Base-by-base conservation (phyloP, 352 stramenopile genomes). In the Phytopythium chamaehyphon region DNA sequence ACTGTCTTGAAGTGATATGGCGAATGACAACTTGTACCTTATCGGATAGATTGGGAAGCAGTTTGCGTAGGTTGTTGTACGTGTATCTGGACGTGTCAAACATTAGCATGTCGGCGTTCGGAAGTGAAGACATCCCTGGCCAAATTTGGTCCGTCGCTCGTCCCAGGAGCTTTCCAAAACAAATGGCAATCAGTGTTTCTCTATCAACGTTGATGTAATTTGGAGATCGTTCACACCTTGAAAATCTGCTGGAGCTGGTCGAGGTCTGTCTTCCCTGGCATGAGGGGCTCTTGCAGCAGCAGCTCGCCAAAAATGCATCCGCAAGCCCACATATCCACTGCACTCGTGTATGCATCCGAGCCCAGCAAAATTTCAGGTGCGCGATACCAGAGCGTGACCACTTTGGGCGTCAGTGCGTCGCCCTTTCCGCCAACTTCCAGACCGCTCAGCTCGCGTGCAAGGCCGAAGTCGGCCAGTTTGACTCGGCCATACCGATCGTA, bases 381-480 rank as follows among this genome's bases (percentile, higher is more conserved):
- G 7, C 93, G 80, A 61, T 98, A 98, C 93, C 90, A 98, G 8
- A 98, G 64, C 10, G 95, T 98, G 28, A 98, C 92, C 11, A 98
- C 93, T 43, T 89, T 93, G 68, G 81, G 92, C 16, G 69, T 80
- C 21, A 83, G 48, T 18, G 35, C 18, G 1, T 64, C 55, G 6
- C 6, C 10, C 18, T 61, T 55, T 23, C 49, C 51, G 15, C 18
- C 24, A 2, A 35, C 47, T 24, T 92, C 71, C n/a, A 97, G 79
- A 61, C 79, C 96, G 40, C 61, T 67, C 10, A 51, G 54, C 39
- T 83, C 75, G 1, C 79, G 63, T 8, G 73, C 67, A 12, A 87
- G 64, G 5, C 76, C 73, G 55, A 90, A 90, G 51, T 90, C 80
- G 6, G 73, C 77, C 18, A 90, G 64, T 42, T 87, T 88, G 21